Conservation (phyloP, 768 basidiomycete genomes). For the Mycena filopes region DNA sequence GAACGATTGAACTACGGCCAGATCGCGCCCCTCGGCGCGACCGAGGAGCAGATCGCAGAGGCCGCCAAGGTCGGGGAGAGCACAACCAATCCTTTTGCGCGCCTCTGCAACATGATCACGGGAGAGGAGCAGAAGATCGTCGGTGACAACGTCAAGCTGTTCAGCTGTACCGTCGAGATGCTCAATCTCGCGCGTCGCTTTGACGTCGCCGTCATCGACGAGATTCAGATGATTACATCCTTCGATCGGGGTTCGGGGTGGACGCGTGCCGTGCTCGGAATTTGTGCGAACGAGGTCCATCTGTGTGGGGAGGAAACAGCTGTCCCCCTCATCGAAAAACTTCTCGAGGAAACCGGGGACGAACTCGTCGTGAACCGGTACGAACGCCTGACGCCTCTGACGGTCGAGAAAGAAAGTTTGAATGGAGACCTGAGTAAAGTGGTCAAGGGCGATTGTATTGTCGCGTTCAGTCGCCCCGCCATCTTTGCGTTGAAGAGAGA, state of each 20-base stretch:
- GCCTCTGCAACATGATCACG: constrained; percentile 87
- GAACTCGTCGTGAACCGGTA: constrained; percentile 85
- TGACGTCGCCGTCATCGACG: constrained; percentile 94
- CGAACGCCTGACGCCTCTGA: constrained; percentile 87
- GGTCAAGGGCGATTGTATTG: constrained; percentile 88
- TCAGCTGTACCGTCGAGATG: constrained; percentile 98
- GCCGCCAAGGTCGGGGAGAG: constrained; percentile 33
- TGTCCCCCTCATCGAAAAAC: constrained; percentile 76
- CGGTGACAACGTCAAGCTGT: constrained; percentile 60
- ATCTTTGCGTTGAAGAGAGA: constrained; percentile 83
- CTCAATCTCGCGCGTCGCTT: constrained; percentile 50
- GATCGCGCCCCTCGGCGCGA: constrained; percentile 78
- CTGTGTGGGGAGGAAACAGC: constrained; percentile 96
- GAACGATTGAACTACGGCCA: constrained; percentile 90
- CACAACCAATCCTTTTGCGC: constrained; percentile 60
- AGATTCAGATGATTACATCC: constrained; percentile 96
- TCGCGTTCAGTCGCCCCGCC: constrained; percentile 79
- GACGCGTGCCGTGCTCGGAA: constrained; percentile 83
- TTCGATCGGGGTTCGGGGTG: constrained; percentile 81
- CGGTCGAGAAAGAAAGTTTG: constrained; percentile 72
- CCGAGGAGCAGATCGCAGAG: constrained; percentile 51
- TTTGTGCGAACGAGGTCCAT: constrained; percentile 85
- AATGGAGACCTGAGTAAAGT: constrained; percentile 69
- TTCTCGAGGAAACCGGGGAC: constrained; percentile 85
- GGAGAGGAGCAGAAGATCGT: constrained; percentile 91